Evolutionary conservation across 139 green algal species (phyloP), one percentile per base, ranked within the genome.

Genomic region (Closterium sp.): DNA sequence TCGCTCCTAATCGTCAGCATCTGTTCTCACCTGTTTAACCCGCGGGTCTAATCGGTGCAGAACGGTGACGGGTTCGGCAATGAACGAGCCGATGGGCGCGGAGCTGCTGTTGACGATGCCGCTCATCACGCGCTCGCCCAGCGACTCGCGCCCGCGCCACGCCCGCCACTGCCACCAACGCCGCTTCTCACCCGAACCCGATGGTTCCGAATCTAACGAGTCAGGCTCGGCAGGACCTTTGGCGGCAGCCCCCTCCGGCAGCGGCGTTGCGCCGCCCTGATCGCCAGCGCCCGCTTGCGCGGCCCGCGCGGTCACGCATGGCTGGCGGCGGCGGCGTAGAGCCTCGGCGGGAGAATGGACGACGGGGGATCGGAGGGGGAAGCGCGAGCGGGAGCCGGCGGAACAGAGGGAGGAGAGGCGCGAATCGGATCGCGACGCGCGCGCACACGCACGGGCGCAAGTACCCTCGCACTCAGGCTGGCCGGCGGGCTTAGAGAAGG

Each of bases 31-130:
- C 92, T 94, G 92, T 38, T 95, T 95, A 11, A 94, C 31, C 7
- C 93, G 50, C 17, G 93, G 50, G 34, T 95, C 93, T 45, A 95
- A 34, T 62, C 50, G 30, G 87, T 95, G 93, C 30, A 95, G 91
- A 22, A 11, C 27, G 9, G 87, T 92, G 27, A 30, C 70, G 6
- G 93, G 93, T 9, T 93, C 89, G 0, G 87, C 22, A 17, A 95
- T 88, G 85, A 89, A 95, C 28, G 31, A 70, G 2, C 93, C 93
- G 31, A 95, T 86, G 11, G 93, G 93, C 1, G 91, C 38, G 21
- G 87, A 84, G 3, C 87, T 89, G 6, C 62, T 89, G 31, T 95
- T 91, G 17, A 95, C 24, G 32, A 95, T 73, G 28, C 24, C 73
- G 9, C 22, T 79, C 70, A 95, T 42, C 29, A 92, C 89, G 22